Evolutionary conservation across 192 early-diverging fungal species (phyloP).

Genomic region (Coemansia sp.): DNA sequence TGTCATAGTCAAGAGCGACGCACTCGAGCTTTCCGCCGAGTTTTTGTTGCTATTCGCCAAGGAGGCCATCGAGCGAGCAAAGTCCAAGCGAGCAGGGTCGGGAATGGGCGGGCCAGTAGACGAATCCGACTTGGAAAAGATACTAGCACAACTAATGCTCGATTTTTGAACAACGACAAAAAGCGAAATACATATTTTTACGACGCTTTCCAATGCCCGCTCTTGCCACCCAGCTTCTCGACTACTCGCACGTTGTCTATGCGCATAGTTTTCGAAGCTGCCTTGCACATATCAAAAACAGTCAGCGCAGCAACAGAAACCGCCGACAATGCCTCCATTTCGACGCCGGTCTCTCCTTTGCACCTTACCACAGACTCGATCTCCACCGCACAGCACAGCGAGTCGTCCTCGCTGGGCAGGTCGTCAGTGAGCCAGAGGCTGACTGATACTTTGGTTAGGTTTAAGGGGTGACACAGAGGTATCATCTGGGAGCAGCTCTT

Average conservation of each 20-base stretch:
- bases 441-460: slow-evolving; percentile 72
- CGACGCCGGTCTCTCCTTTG: slow-evolving; percentile 86
- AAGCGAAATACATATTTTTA: neutral
- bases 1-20: slow-evolving; percentile 43
- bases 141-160: slow-evolving; percentile 52
- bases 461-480: slow-evolving; percentile 87
- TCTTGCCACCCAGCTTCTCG: slow-evolving; percentile 86
- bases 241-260: slow-evolving; percentile 77
- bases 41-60: slow-evolving; percentile 44
- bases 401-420: neutral
- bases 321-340: slow-evolving; percentile 86
- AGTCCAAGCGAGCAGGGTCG: slow-evolving; percentile 29
- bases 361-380: slow-evolving; percentile 74
- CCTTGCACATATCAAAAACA: slow-evolving; percentile 97
- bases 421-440: slow-evolving; percentile 57
- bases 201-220: slow-evolving; percentile 57
- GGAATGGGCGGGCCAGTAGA: slow-evolving; percentile 21
- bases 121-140: slow-evolving; percentile 53
- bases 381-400: slow-evolving; percentile 58
- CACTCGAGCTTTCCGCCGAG: slow-evolving; percentile 36
- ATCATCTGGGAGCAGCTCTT: slow-evolving; percentile 84
- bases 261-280: slow-evolving; percentile 79
- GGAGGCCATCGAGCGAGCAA: slow-evolving; percentile 46
- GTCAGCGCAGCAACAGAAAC: slow-evolving; percentile 82
- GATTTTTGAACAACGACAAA: slow-evolving; percentile 23